Evolutionary conservation across 2,329 filamentous ascomycete species (phyloP), one percentile per base, ranked within the genome.

Genomic region (Microdochium nivale): DNA sequence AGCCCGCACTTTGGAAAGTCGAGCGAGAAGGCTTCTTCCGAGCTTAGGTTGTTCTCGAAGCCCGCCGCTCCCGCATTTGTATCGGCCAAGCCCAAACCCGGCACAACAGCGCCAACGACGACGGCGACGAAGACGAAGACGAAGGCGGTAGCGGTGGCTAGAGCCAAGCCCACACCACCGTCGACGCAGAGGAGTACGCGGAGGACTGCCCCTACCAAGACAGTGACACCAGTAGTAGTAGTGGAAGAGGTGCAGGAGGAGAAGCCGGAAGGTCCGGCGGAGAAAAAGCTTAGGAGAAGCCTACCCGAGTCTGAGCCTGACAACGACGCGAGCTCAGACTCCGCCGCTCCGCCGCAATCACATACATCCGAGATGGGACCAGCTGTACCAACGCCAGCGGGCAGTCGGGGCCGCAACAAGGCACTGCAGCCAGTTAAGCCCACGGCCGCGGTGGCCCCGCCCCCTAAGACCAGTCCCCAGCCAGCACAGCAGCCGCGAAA

Each of bases 1-100:
- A 66, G 64, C 47, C 64, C 65, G 4, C 48, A 66, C 1, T 67
- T 67, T 27, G 65, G 64, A 11, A 63, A 57, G 25, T 65, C 64
- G 16, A 62, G 62, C 16, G 63, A 65, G 53, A 59, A 58, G 16
- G 62, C 10, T 66, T 66, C 54, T 65, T 62, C 16, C 63, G 61
- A 32, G 58, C 62, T 2, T 53, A 58, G 9, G 21, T 32, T 50
- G 8, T 37, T 54, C 19, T 51, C 52, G 10, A 51, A 54, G 35
- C 55, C 52, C 25, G 23, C 49, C 11, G 52, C 53, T 46, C 50
- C 49, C 2, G 30, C 24, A 9, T 24, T 56, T 2, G 53, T 58
- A 32, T 55, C 53, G 2, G 50, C 54, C 23, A 50, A 32, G 16
- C n/a, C 43, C 43, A 52, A 47, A 11, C 43, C 19, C 13, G 51